phyloP scores from a whole-genome alignment of 352 stramenopile genomes.

The Phytophthora rubi region DNA sequence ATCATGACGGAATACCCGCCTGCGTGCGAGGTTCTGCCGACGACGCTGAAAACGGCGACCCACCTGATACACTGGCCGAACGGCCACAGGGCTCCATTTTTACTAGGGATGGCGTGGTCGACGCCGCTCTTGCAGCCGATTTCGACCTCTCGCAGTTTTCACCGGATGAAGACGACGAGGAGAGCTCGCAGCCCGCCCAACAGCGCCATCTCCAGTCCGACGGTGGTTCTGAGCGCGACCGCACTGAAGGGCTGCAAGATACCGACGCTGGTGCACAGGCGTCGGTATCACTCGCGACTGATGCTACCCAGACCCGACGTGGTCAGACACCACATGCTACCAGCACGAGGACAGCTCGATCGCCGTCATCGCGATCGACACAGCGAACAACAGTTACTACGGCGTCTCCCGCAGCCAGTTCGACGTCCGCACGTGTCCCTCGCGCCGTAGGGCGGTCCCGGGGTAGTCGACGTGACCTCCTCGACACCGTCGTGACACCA shows the following conservation, averaged over 20 bases:
- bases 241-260: neutral
- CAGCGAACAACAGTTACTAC: neutral
- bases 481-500: neutral
- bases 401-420: neutral
- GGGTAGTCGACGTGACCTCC: neutral
- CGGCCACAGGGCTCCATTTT: neutral
- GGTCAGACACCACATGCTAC: neutral
- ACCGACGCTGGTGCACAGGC: neutral
- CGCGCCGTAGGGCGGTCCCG: neutral
- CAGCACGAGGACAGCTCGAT: neutral
- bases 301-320: neutral
- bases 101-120: neutral
- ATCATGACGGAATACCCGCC: neutral
- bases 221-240: neutral
- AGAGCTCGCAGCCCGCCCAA: neutral
- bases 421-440: neutral
- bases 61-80: neutral
- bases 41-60: neutral
- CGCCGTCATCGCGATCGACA: neutral
- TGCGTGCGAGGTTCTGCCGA: neutral
- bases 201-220: neutral
- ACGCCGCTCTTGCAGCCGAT: neutral
- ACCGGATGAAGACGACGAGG: neutral
- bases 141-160: neutral
- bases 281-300: neutral